These are phyloP conservation scores for Eremochloa ophiuroides DNA, from an alignment of 176 grass and related monocot species.

Conservation along the genomic window DNA sequence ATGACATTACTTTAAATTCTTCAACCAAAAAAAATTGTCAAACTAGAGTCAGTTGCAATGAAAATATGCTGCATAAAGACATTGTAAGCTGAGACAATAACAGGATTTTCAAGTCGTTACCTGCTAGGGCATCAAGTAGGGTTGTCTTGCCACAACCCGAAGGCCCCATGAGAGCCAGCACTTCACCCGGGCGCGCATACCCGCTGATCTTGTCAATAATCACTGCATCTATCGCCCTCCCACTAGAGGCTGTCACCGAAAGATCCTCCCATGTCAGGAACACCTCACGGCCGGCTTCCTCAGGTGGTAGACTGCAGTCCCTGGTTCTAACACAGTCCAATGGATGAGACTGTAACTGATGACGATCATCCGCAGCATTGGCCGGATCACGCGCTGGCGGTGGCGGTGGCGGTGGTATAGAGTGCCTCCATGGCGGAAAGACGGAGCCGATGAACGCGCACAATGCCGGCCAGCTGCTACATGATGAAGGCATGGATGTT, in stretches of 20 bases:
- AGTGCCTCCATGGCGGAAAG: neutral
- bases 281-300: neutral
- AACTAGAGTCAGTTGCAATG: no score
- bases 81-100: no score
- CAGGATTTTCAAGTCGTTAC: neutral
- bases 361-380: neutral
- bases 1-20: no score
- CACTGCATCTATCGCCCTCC: neutral
- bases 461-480: neutral
- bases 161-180: neutral
- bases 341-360: no score
- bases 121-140: neutral
- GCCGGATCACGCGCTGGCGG: neutral
- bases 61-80: no score
- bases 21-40: no score
- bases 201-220: neutral
- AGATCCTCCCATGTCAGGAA: conserved; percentile 17
- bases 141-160: neutral
- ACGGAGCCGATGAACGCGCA: neutral
- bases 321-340: neutral
- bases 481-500: neutral
- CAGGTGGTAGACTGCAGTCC: no score
- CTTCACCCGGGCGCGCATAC: neutral
- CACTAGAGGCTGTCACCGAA: neutral
- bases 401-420: neutral